phyloP scores from a whole-genome alignment of 345 rosid species.

The Arabis alpina region DNA sequence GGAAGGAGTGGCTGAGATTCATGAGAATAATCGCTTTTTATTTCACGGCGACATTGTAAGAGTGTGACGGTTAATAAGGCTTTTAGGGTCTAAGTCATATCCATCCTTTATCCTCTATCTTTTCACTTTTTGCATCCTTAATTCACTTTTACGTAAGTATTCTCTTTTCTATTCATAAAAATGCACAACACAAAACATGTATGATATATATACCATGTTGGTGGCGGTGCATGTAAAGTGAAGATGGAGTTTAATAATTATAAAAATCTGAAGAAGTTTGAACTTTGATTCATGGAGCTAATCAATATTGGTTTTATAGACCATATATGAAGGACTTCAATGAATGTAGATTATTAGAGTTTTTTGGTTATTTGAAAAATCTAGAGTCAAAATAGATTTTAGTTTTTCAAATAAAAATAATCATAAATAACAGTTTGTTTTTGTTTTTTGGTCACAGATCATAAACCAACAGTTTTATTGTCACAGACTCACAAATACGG shows the following conservation, averaged over 20 bases:
- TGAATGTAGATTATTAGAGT: no score
- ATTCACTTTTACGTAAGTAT: constrained; percentile 27
- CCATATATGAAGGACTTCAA: no score
- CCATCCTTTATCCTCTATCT: constrained; percentile 23
- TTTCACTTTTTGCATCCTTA: constrained; percentile 32
- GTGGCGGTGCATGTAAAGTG: constrained; percentile 24
- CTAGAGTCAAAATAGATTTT: no score
- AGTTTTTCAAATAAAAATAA: no score
- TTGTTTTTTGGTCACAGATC: no score
- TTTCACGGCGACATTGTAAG: constrained; percentile 17
- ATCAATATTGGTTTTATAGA: no score
- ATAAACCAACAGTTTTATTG: no score
- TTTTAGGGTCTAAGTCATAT: background rate
- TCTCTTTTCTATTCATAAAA: constrained; percentile 20
- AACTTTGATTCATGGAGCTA: no score
- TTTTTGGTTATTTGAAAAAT: no score
- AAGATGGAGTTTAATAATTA: background rate
- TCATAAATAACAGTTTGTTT: no score
- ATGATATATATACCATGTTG: constrained; percentile 16
- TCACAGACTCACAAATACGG: no score
- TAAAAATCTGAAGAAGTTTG: background rate
- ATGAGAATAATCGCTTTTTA: background rate
- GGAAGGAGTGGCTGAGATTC: background rate
- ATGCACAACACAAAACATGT: background rate
- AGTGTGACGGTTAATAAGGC: constrained; percentile 13